Percentiles rank a stretch among this genome's conserved stretches.
These are phyloP conservation scores for Oidium heveae DNA, from an alignment of 2,329 filamentous ascomycete genomes.

Conservation along the genomic window DNA sequence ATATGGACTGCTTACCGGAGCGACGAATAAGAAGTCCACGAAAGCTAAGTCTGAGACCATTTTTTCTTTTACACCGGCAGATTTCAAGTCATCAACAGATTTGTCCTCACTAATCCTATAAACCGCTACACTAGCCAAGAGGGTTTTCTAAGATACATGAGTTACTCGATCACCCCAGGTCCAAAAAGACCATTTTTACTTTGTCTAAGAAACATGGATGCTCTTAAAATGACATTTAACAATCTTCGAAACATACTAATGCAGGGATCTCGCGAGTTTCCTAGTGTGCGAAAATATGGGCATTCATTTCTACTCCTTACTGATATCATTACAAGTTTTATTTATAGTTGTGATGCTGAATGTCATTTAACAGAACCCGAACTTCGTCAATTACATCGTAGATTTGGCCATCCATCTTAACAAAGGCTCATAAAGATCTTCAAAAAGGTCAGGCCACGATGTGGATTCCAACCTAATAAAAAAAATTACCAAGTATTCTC, in stretches of 20 bases:
- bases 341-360: background rate
- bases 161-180: no score
- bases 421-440: background rate
- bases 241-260: background rate
- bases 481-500: background rate
- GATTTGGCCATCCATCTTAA: background rate
- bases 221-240: background rate
- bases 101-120: no score
- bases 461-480: background rate
- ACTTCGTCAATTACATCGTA: background rate
- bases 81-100: no score
- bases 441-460: background rate
- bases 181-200: constrained; percentile 1
- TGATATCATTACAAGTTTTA: background rate
- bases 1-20: no score
- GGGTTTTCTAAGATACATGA: no score
- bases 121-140: no score
- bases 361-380: background rate
- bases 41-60: no score
- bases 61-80: no score
- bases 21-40: no score
- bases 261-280: background rate
- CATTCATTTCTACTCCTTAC: background rate
- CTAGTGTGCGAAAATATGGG: background rate
- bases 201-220: background rate